phyloP scores from a whole-genome alignment of 768 basidiomycete genomes.

The Termitomyces sp. region DNA sequence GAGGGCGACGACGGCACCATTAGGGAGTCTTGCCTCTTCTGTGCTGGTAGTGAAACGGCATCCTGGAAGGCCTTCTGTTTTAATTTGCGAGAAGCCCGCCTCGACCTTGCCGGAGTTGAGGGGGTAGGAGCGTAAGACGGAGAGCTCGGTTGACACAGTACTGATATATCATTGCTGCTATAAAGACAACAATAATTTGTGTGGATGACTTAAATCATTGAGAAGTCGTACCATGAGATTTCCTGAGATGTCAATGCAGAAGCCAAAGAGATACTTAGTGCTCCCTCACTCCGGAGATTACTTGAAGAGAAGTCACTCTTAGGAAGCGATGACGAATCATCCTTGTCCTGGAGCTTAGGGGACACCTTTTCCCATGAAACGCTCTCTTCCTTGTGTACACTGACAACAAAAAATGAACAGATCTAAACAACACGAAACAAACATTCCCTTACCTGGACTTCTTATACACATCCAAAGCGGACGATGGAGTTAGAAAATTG shows the following conservation, averaged over 20 bases:
- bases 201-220: neutral
- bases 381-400: neutral
- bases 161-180: neutral
- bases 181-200: neutral
- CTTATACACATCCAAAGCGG: neutral
- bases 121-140: slow-evolving; percentile 2
- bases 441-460: neutral
- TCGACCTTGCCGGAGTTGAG: neutral
- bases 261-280: neutral
- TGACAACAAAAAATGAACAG: neutral
- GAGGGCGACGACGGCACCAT: neutral
- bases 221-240: neutral
- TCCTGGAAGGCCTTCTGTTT: slow-evolving; percentile 3
- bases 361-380: neutral
- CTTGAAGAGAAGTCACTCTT: neutral
- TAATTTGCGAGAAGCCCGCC: neutral
- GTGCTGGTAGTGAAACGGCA: neutral
- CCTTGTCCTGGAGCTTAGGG: neutral
- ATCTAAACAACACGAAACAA: too few species aligned
- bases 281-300: neutral
- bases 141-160: neutral
- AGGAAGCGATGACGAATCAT: neutral
- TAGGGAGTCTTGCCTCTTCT: neutral
- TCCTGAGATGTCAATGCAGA: neutral
- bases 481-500: neutral